Percentiles rank a stretch among this genome's conserved stretches.
Evolutionary conservation across 1,139 yeast genomes (phyloP).

Genomic region (Lodderomyces parapsilosis): DNA sequence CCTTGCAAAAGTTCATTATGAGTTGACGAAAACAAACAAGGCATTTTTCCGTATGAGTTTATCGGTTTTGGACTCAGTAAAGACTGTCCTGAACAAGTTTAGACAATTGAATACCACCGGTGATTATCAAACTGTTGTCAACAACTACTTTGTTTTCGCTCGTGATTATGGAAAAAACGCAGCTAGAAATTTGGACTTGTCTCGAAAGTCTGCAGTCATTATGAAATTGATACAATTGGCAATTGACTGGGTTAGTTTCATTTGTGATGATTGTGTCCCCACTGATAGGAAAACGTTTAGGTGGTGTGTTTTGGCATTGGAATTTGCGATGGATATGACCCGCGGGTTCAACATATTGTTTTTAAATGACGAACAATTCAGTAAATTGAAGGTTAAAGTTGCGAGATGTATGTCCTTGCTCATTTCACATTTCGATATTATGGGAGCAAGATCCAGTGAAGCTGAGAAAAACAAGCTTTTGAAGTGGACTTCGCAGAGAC

Average conservation of each 20-base stretch:
- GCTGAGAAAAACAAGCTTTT: slow-evolving; percentile 61
- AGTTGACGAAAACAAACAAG: slow-evolving; percentile 64
- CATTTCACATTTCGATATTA: slow-evolving; percentile 93
- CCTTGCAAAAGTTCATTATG: slow-evolving; percentile 70
- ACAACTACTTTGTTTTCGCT: slow-evolving; percentile 75
- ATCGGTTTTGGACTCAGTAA: slow-evolving; percentile 64
- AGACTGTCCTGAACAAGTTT: slow-evolving; percentile 49
- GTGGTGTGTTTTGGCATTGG: slow-evolving; percentile 95
- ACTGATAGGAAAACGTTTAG: slow-evolving; percentile 88
- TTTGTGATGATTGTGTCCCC: slow-evolving; percentile 93
- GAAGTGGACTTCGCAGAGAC: slow-evolving; percentile 48
- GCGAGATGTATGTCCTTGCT: slow-evolving; percentile 93
- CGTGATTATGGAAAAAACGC: slow-evolving; percentile 82
- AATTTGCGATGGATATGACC: slow-evolving; percentile 94
- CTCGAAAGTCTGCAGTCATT: slow-evolving; percentile 67
- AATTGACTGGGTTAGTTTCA: slow-evolving; percentile 88
- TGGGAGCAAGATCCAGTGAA: slow-evolving; percentile 95
- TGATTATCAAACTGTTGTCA: slow-evolving; percentile 73
- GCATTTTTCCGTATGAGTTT: slow-evolving; percentile 70
- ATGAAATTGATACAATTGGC: slow-evolving; percentile 72
- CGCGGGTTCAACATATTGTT: slow-evolving; percentile 86
- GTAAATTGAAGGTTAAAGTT: slow-evolving; percentile 71
- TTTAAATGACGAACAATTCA: slow-evolving; percentile 74
- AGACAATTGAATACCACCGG: slow-evolving; percentile 43
- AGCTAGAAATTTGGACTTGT: slow-evolving; percentile 60